phyloP scores from a whole-genome alignment of 306 rosid genomes.

The Bauhinia variegata region DNA sequence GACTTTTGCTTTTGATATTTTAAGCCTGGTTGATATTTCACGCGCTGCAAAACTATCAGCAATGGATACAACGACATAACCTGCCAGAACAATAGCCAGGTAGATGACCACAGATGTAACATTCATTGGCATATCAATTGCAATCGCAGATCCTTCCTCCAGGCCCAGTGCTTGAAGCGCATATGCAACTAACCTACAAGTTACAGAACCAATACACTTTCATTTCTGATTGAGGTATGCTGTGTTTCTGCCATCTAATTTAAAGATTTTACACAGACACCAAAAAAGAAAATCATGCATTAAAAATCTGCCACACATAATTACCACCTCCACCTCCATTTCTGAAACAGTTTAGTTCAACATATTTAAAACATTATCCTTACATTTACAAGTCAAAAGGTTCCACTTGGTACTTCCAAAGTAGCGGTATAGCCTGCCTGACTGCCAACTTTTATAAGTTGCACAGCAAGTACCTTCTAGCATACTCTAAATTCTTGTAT shows the following conservation, averaged over 20 bases:
- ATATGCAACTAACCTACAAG: slow-evolving; percentile 83
- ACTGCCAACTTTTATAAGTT: too few species aligned
- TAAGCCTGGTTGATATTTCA: slow-evolving; percentile 88
- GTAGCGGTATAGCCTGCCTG: too few species aligned
- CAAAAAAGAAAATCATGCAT: neutral
- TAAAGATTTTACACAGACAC: slow-evolving; percentile 26
- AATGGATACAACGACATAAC: slow-evolving; percentile 85
- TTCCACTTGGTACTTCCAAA: too few species aligned
- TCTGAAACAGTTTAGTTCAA: neutral
- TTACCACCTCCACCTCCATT: neutral
- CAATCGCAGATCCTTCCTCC: slow-evolving; percentile 88
- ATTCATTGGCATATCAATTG: slow-evolving; percentile 96
- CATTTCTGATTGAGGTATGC: slow-evolving; percentile 3
- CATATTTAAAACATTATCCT: too few species aligned
- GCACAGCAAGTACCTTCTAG: too few species aligned
- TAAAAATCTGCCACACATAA: too few species aligned
- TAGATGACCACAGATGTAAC: slow-evolving; percentile 80
- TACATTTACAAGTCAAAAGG: too few species aligned
- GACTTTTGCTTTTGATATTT: slow-evolving; percentile 80
- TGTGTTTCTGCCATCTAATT: slow-evolving; percentile 1
- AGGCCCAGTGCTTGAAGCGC: slow-evolving; percentile 70
- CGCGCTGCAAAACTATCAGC: slow-evolving; percentile 95
- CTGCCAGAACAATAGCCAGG: slow-evolving; percentile 85
- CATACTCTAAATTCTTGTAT: too few species aligned
- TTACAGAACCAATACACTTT: slow-evolving; percentile 36